Evolutionary conservation across 768 basidiomycete genomes (phyloP).

Genomic region (Kockovaella imperatae): DNA sequence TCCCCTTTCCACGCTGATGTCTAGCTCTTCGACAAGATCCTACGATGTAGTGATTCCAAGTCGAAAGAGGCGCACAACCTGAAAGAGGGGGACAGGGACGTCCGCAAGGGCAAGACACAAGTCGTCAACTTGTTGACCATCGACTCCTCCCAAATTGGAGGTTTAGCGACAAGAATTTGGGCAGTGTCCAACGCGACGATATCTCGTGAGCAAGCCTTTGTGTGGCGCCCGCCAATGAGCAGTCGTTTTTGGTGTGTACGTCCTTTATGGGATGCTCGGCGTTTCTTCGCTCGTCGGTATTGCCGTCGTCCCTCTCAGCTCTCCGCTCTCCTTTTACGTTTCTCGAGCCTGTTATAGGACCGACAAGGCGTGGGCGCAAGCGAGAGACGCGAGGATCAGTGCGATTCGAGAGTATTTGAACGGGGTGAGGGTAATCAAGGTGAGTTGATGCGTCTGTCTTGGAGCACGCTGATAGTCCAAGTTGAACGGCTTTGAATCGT

Average conservation of each 20-base stretch:
- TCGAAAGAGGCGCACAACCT: slow-evolving; percentile 29
- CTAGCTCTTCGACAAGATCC: slow-evolving; percentile 36
- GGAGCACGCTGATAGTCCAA: neutral
- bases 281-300: slow-evolving; percentile 35
- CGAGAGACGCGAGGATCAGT: slow-evolving; percentile 26
- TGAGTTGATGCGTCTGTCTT: slow-evolving; percentile 11
- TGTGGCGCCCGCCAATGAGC: neutral
- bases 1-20: neutral
- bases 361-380: slow-evolving; percentile 28
- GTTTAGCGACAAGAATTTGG: slow-evolving; percentile 24
- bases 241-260: slow-evolving; percentile 27
- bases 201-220: slow-evolving; percentile 4
- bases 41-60: slow-evolving; percentile 30
- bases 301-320: slow-evolving; percentile 24
- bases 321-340: slow-evolving; percentile 18
- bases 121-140: slow-evolving; percentile 35
- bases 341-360: slow-evolving; percentile 23
- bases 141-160: slow-evolving; percentile 26
- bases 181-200: slow-evolving; percentile 22
- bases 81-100: slow-evolving; percentile 10
- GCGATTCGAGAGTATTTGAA: slow-evolving; percentile 36
- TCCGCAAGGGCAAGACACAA: slow-evolving; percentile 12
- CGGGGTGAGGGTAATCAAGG: slow-evolving; percentile 40
- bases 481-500: slow-evolving; percentile 38
- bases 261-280: slow-evolving; percentile 35